Evolutionary conservation across 2,329 filamentous ascomycete species (phyloP).

Genomic region (Apiospora arundinis): DNA sequence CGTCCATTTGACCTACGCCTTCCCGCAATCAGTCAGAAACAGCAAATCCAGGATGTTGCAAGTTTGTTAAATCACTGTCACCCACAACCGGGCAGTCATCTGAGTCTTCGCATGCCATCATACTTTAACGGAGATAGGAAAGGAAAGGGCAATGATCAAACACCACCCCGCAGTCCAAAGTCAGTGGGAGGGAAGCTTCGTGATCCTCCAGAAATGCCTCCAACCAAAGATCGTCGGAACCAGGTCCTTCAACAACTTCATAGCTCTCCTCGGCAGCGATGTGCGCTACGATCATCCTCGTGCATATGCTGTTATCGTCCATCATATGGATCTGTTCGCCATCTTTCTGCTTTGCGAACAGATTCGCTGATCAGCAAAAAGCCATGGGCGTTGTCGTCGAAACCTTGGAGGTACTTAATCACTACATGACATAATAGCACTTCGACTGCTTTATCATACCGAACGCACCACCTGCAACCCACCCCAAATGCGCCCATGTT

Average conservation of each 20-base stretch:
- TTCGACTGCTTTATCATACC: not conserved
- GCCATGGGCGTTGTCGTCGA: not conserved
- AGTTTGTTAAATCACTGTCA: not conserved
- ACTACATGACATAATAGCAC: not conserved
- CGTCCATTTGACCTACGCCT: not conserved
- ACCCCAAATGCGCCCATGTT: slow-evolving; percentile 7
- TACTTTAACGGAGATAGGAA: not conserved
- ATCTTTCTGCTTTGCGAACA: not conserved
- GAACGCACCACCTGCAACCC: slow-evolving; percentile 1
- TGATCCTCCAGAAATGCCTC: not conserved
- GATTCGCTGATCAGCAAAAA: not conserved
- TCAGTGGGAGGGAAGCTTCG: slow-evolving; percentile 5
- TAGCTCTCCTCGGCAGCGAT: not conserved
- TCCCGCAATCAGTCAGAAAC: not conserved
- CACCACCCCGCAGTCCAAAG: slow-evolving; percentile 14
- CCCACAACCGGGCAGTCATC: not conserved
- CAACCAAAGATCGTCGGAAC: not conserved
- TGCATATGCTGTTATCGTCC: not conserved
- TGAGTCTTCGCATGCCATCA: not conserved
- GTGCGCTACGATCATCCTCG: not conserved
- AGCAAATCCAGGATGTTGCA: not conserved
- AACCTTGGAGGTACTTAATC: slow-evolving; percentile 9
- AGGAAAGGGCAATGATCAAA: not conserved
- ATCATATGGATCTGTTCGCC: not conserved
- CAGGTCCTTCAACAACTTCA: not conserved